phyloP scores from a whole-genome alignment of 2,329 filamentous ascomycete species.

The Alternaria solani region DNA sequence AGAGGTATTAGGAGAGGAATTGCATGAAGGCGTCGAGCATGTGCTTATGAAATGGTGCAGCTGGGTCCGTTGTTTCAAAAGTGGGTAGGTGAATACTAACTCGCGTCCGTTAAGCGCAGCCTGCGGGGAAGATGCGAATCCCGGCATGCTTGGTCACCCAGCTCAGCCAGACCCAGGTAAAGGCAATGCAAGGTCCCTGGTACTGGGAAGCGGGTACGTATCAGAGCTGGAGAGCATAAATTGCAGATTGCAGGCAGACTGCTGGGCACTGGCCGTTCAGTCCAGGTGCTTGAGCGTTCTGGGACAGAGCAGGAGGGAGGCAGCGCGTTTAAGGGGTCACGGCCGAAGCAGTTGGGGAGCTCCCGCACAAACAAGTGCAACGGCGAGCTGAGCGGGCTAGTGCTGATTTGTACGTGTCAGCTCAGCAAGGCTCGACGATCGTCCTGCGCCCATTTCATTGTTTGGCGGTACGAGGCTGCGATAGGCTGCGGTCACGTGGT shows the following conservation, averaged over 20 bases:
- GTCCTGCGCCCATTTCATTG: slow-evolving; percentile 15
- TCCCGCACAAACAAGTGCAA: slow-evolving; percentile 9
- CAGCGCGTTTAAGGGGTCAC: slow-evolving; percentile 27
- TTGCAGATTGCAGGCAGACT: slow-evolving; percentile 10
- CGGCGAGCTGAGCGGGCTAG: slow-evolving; percentile 23
- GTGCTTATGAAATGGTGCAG: slow-evolving; percentile 26
- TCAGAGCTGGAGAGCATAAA: slow-evolving; percentile 13
- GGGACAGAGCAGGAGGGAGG: slow-evolving; percentile 7
- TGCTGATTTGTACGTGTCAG: slow-evolving; percentile 31
- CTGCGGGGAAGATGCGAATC: slow-evolving; percentile 32
- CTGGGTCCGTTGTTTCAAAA: slow-evolving; percentile 17
- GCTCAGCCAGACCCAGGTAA: slow-evolving; percentile 13
- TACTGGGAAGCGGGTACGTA: slow-evolving; percentile 4
- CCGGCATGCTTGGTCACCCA: slow-evolving; percentile 31
- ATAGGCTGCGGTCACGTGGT: slow-evolving; percentile 17
- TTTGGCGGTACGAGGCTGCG: slow-evolving; percentile 16
- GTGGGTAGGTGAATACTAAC: slow-evolving; percentile 32
- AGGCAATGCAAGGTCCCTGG: slow-evolving; percentile 10
- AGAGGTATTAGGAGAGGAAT: slow-evolving; percentile 24
- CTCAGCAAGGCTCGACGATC: slow-evolving; percentile 31
- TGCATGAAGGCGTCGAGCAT: slow-evolving; percentile 24
- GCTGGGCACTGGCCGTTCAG: neutral
- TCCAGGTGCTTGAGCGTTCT: slow-evolving; percentile 19
- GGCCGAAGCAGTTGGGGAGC: slow-evolving; percentile 13
- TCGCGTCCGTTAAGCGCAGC: slow-evolving; percentile 30